A percentile compares a stretch with the other conserved stretches of the same genome.
Evolutionary conservation across 2,329 filamentous ascomycete genomes (phyloP).

Genomic region (Colletotrichum cuscutae): DNA sequence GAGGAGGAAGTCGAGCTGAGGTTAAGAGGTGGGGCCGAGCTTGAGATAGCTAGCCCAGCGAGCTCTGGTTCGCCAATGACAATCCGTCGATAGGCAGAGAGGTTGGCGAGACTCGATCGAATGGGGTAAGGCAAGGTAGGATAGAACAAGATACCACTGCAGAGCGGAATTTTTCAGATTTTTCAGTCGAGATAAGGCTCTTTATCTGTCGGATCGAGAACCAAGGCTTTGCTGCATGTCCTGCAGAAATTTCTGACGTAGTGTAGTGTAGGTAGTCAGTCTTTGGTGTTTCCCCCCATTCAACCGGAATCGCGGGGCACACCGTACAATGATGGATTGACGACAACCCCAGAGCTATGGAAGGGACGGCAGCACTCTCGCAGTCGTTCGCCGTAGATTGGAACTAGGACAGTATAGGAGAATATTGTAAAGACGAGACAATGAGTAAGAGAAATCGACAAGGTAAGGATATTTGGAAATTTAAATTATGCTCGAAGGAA

Average conservation of each 20-base stretch:
- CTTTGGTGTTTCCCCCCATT: not conserved
- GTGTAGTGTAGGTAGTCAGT: not conserved
- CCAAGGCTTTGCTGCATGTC: not conserved
- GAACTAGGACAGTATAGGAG: not conserved
- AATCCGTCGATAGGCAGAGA: not conserved
- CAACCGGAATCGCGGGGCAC: not conserved
- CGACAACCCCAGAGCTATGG: not conserved
- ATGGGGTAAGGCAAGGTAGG: not conserved
- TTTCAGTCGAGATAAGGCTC: not conserved
- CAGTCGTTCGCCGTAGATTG: not conserved
- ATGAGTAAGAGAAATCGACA: not conserved
- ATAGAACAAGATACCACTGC: not conserved
- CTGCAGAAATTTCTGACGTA: not conserved
- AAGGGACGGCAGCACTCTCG: not conserved
- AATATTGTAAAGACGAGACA: not conserved
- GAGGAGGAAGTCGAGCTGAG: not conserved
- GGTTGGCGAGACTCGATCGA: not conserved
- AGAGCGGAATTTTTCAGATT: not conserved
- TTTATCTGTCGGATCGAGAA: not conserved
- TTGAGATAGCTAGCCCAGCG: not conserved
- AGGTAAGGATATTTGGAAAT: not conserved
- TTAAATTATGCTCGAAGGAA: not conserved
- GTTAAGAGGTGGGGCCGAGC: not conserved
- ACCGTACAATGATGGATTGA: not conserved
- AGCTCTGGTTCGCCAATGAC: constrained; percentile 6